These are phyloP conservation scores for Xylaria sp. DNA, from an alignment of 2,329 filamentous ascomycete species.

Conservation along the genomic window DNA sequence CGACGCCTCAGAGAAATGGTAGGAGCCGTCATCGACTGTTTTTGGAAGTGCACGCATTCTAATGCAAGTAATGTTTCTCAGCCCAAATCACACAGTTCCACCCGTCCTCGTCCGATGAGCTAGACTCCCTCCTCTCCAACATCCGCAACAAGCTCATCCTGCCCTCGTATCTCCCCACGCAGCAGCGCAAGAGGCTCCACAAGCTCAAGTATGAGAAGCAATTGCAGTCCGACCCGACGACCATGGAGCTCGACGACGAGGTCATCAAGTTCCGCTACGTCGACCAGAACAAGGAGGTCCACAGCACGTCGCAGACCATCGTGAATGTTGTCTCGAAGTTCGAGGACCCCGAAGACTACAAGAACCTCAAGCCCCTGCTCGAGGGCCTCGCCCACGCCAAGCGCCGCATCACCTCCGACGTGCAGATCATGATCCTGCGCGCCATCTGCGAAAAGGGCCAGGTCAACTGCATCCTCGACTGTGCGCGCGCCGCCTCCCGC, in stretches of 20 bases:
- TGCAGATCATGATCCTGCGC: slow-evolving; percentile 40
- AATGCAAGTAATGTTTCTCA: neutral
- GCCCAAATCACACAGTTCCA: slow-evolving; percentile 42
- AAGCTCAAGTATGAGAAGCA: slow-evolving; percentile 40
- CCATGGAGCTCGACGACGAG: slow-evolving; percentile 54
- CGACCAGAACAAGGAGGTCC: slow-evolving; percentile 33
- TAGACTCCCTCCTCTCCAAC: slow-evolving; percentile 47
- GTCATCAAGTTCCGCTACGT: slow-evolving; percentile 46
- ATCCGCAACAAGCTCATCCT: slow-evolving; percentile 58
- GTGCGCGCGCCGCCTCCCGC: slow-evolving; percentile 40
- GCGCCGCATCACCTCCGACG: slow-evolving; percentile 33
- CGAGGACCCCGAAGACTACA: slow-evolving; percentile 45
- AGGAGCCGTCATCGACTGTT: slow-evolving; percentile 1
- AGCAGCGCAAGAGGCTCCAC: slow-evolving; percentile 51
- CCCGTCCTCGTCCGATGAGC: slow-evolving; percentile 46
- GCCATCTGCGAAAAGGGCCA: slow-evolving; percentile 37
- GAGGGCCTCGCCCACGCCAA: slow-evolving; percentile 44
- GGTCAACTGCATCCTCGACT: slow-evolving; percentile 45
- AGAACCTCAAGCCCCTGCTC: slow-evolving; percentile 47
- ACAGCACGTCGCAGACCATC: slow-evolving; percentile 38
- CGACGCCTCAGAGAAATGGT: slow-evolving; percentile 28
- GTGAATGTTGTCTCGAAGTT: slow-evolving; percentile 40
- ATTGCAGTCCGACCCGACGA: slow-evolving; percentile 51
- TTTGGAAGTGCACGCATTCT: neutral
- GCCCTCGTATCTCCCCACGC: slow-evolving; percentile 51